Percentiles rank a stretch among this genome's conserved stretches.
Conservation (phyloP, 2,329 filamentous ascomycete species). For the Akanthomyces uredinophilus region DNA sequence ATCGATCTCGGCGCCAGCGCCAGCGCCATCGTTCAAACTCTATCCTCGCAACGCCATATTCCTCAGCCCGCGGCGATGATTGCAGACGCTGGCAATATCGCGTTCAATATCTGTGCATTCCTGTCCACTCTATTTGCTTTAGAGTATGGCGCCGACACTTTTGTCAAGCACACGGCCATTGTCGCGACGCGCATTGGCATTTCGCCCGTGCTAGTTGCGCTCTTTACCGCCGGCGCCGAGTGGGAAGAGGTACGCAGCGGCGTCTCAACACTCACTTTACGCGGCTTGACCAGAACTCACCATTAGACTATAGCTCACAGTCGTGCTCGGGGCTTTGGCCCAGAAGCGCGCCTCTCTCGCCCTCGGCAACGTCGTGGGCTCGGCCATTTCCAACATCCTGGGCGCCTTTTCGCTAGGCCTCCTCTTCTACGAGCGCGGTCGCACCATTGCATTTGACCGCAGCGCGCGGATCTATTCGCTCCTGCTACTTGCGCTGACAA, state of each 20-base stretch:
- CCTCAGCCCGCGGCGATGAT: neutral
- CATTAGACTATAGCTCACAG: conserved; percentile 31
- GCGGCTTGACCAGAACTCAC: conserved; percentile 16
- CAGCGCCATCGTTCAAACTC: neutral
- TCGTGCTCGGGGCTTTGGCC: conserved; percentile 43
- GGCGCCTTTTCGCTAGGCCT: conserved; percentile 51
- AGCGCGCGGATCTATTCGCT: conserved; percentile 43
- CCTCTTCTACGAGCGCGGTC: conserved; percentile 31
- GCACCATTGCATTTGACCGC: conserved; percentile 35
- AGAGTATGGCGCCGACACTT: conserved; percentile 47
- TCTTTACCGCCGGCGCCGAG: conserved; percentile 49
- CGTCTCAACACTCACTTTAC: neutral
- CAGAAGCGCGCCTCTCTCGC: conserved; percentile 43
- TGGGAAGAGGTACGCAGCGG: conserved; percentile 45
- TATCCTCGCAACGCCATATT: neutral
- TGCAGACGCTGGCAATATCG: neutral
- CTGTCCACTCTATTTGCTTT: conserved; percentile 43
- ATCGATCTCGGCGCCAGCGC: neutral
- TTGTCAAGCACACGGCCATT: conserved; percentile 45
- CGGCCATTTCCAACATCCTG: conserved; percentile 49
- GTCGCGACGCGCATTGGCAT: conserved; percentile 40
- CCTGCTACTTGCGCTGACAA: conserved; percentile 38
- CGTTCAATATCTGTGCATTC: conserved; percentile 35
- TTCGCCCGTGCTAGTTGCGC: conserved; percentile 42
- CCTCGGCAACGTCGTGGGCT: conserved; percentile 51